Evolutionary conservation across 2,329 filamentous ascomycete species (phyloP), one percentile per base, ranked within the genome.

Genomic region (Epichloe festucae): DNA sequence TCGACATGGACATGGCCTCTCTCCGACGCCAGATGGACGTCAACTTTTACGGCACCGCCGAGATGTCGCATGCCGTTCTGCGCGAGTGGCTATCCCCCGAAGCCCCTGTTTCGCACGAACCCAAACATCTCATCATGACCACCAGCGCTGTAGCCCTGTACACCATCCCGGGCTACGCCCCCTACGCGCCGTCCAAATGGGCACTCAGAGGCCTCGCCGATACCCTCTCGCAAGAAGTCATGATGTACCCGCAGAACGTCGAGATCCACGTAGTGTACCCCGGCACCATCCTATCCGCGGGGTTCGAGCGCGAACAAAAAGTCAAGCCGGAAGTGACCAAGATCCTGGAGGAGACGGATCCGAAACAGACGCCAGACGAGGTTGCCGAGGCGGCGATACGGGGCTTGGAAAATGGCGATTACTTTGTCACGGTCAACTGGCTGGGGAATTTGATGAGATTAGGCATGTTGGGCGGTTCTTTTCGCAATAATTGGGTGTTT

Each of bases 111-210:
- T 66, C 73, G 47, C 50, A 59, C 23, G 70, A 77, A 55, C 73
- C 83, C 10, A 79, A 84, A 51, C 91, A 97, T 67, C 76, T 98
- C 56, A 81, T 98, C 63, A 87, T 97, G 69, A 97, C 93, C 1
- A 82, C 84, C 15, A 93, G 86, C 21, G 78, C 84, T 5, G 70
- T 84, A 17, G 85, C 85, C 2, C 85, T 95, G 60, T 82, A 85
- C 60, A 79, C 87, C 12, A 67, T 95, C 36, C 79, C 84, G 12
- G 93, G 93, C 27, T 98, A 98, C 67, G 75, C 0, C 78, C 88
- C 88, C 0, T 98, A 98, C 67, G 78, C 82, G 0, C 88, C 91
- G 3, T 76, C 85, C 52, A 98, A 98, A 70, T 83, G 84, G 50
- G 93, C 93, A 1, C 74, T 98, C 58, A 82, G 89, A 53, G 84